Evolutionary conservation across 306 rosid genomes (phyloP), one percentile per base, ranked within the genome.

Genomic region (Glycyrrhiza uralensis): DNA sequence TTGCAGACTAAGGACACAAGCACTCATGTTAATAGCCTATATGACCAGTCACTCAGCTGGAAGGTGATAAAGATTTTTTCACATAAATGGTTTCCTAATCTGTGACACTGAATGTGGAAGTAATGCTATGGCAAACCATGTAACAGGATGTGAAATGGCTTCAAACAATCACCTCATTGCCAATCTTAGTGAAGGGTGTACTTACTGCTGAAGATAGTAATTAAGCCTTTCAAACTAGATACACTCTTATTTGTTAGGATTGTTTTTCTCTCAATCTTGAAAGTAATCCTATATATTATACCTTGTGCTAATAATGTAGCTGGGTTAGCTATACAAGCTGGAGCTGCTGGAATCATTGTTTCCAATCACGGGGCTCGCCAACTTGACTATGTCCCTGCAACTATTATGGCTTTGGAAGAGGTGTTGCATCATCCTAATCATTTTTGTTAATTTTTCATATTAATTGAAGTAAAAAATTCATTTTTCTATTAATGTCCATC

Each of bases 351-450:
- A 73, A 71, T 94, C 41, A 85, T 94, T 42, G 96, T 94, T 64
- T 94, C 97, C 49, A 94, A 94, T 78, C 99, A 94, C 1, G 96
- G 99, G 60, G 99, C 96, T 68, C 99, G 99, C 63, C 99, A 94
- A 79, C 93, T 94, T 38, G 96, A 94, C 71, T 91, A 91, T 79
- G 96, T 85, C 20, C 97, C 95, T 39, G 90, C 99, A 42, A 91
- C 97, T 28, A 94, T 94, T 22, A 23, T 63, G 79, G 97, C 91
- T 69, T 61, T 94, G 70, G 96, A 94, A 88, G 97, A 91, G 97
- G 96, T 91, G 73, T 29, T 22, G 17, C 15, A n/a, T n/a, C n/a
- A 12, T 70, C 49, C 30, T 59, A 38, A 38, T 61, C 22, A 19
- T 26, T 60, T 50, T 24, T 58, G 10, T 29, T 24, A 58, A 19